Conservation (phyloP, 2,329 filamentous ascomycete genomes). For the Fusarium caatingaense region DNA sequence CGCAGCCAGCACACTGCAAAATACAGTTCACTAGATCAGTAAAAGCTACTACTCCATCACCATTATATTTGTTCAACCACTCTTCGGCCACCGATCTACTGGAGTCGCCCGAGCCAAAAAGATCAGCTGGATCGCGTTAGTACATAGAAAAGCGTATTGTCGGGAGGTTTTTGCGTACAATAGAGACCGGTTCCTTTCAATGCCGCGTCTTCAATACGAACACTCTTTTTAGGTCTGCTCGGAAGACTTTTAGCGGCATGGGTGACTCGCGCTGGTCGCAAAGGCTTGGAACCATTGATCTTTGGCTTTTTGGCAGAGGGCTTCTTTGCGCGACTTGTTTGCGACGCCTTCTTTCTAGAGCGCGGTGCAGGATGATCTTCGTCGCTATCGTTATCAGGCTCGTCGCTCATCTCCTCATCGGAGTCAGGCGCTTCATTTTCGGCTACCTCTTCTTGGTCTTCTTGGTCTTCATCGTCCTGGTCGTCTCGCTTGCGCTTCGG, state of each 20-base stretch:
- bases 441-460: constrained; percentile 49
- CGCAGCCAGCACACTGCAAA: constrained; percentile 80
- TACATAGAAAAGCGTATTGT: constrained; percentile 5
- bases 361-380: constrained; percentile 54
- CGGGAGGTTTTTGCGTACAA: constrained; percentile 52
- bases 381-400: constrained; percentile 61
- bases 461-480: constrained; percentile 54
- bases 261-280: constrained; percentile 52
- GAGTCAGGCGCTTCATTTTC: constrained; percentile 62
- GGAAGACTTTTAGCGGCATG: constrained; percentile 53
- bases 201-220: constrained; percentile 61
- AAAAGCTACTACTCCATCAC: constrained; percentile 65
- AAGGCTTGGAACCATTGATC: constrained; percentile 65
- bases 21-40: constrained; percentile 75
- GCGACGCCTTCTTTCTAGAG: constrained; percentile 57
- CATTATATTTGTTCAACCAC: constrained; percentile 69
- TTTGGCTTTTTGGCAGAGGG: constrained; percentile 73
- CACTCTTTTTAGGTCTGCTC: constrained; percentile 67
- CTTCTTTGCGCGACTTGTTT: constrained; percentile 62
- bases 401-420: constrained; percentile 59
- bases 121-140: constrained; percentile 62
- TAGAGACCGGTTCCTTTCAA: constrained; percentile 66
- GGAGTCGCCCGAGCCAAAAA: constrained; percentile 70
- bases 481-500: constrained; percentile 70
- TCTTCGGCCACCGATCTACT: constrained; percentile 68